Conservation (phyloP, 2,329 filamentous ascomycete species). For the Ambrosiella xylebori region DNA sequence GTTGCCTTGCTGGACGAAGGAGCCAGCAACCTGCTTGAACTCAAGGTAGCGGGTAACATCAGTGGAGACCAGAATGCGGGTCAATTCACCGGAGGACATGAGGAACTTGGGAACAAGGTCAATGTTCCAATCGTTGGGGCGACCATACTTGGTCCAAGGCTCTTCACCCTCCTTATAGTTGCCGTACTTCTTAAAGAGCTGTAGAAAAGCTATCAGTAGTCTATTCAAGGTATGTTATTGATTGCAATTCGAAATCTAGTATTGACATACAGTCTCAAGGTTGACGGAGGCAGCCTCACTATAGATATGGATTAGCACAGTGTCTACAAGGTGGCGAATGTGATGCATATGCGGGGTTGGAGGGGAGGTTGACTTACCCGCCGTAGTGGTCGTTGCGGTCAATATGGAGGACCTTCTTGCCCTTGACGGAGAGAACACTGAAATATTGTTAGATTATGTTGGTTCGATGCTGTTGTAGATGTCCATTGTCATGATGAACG, state of each 20-base stretch:
- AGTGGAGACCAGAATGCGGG: slow-evolving; percentile 94
- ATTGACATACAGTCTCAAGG: slow-evolving; percentile 61
- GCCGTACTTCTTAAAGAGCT: slow-evolving; percentile 96
- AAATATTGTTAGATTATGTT: background rate
- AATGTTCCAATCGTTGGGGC: slow-evolving; percentile 97
- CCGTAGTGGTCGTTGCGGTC: slow-evolving; percentile 97
- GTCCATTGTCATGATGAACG: background rate
- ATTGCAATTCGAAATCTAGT: slow-evolving; percentile 1
- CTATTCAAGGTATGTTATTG: background rate
- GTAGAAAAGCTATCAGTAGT: slow-evolving; percentile 2
- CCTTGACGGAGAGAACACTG: slow-evolving; percentile 92
- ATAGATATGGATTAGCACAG: slow-evolving; percentile 14
- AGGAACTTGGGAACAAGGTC: slow-evolving; percentile 96
- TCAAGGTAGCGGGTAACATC: slow-evolving; percentile 79
- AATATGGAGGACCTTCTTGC: slow-evolving; percentile 97
- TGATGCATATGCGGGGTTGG: background rate
- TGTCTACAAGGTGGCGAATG: slow-evolving; percentile 15
- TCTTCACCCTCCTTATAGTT: slow-evolving; percentile 64
- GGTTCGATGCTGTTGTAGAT: background rate
- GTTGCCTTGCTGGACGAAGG: slow-evolving; percentile 81
- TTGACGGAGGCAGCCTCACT: slow-evolving; percentile 90
- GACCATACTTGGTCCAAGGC: slow-evolving; percentile 96
- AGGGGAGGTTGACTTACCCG: slow-evolving; percentile 45
- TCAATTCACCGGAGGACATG: slow-evolving; percentile 96
- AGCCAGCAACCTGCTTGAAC: slow-evolving; percentile 89